Evolutionary conservation across 139 green algal genomes (phyloP).

Genomic region (Chlorella sorokiniana): DNA sequence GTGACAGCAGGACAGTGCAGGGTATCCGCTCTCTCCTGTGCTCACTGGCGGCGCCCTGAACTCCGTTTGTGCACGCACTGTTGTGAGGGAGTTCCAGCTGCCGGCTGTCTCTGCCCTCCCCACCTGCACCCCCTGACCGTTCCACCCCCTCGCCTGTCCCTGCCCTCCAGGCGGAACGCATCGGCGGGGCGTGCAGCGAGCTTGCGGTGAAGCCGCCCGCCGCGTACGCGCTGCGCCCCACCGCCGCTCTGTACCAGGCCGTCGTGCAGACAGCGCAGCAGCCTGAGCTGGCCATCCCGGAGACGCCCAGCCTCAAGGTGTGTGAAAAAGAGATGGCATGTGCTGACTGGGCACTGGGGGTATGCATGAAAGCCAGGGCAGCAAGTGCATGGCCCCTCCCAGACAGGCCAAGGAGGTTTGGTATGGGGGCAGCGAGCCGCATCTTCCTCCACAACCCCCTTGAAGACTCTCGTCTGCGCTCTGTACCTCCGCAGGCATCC

Average conservation of each 20-base stretch:
- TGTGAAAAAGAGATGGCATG: neutral
- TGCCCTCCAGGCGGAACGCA: conserved; percentile 27
- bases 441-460: neutral
- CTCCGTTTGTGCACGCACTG: neutral
- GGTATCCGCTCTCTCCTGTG: no score
- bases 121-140: neutral
- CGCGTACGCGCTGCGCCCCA: neutral
- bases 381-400: neutral
- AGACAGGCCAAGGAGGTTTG: neutral
- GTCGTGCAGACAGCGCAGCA: conserved; percentile 37
- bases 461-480: neutral
- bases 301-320: conserved; percentile 55
- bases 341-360: neutral
- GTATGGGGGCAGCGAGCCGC: neutral
- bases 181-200: conserved; percentile 32
- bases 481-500: conserved; percentile 5
- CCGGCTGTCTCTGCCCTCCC: neutral
- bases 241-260: conserved; percentile 19
- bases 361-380: neutral
- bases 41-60: no score
- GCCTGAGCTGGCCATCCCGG: conserved; percentile 45
- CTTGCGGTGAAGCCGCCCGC: conserved; percentile 46
- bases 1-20: no score
- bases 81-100: neutral
- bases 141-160: neutral